Conservation (phyloP, 2,329 filamentous ascomycete species). For the Lachnellula suecica region DNA sequence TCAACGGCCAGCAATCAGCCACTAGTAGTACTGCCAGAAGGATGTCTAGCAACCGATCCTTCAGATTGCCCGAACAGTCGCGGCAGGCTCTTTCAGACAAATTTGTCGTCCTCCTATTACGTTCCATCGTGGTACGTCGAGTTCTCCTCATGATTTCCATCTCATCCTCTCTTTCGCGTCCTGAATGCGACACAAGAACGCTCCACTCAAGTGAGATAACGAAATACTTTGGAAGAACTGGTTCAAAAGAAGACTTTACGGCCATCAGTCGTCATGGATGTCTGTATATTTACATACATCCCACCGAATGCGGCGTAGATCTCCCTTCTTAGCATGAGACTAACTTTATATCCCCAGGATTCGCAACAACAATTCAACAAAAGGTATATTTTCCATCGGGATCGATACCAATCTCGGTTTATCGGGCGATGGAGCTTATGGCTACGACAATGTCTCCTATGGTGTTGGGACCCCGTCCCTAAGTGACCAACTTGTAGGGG, state of each 20-base stretch:
- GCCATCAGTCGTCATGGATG: too few species aligned
- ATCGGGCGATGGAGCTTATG: slow-evolving; percentile 20
- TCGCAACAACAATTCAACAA: slow-evolving; percentile 13
- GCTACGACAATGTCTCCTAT: slow-evolving; percentile 23
- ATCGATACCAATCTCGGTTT: slow-evolving; percentile 18
- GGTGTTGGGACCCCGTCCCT: slow-evolving; percentile 16
- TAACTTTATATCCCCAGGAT: slow-evolving; percentile 11
- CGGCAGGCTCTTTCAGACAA: slow-evolving; percentile 36
- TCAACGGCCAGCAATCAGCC: slow-evolving; percentile 36
- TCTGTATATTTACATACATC: too few species aligned
- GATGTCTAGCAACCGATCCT: slow-evolving; percentile 15
- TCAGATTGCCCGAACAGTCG: slow-evolving; percentile 36
- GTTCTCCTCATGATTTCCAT: background rate
- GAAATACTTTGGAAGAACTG: too few species aligned
- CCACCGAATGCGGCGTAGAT: background rate
- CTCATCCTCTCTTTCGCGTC: too few species aligned
- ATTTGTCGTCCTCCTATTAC: slow-evolving; percentile 37
- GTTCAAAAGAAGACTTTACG: too few species aligned
- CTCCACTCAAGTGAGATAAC: background rate
- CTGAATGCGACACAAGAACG: too few species aligned
- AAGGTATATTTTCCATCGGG: slow-evolving; percentile 19
- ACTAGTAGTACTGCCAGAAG: slow-evolving; percentile 23
- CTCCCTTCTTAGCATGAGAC: background rate
- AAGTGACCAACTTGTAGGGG: slow-evolving; percentile 24
- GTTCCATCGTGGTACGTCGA: slow-evolving; percentile 4